Evolutionary conservation across 2,329 filamentous ascomycete genomes (phyloP), one percentile per base, ranked within the genome.

Genomic region (Colletotrichum lini): DNA sequence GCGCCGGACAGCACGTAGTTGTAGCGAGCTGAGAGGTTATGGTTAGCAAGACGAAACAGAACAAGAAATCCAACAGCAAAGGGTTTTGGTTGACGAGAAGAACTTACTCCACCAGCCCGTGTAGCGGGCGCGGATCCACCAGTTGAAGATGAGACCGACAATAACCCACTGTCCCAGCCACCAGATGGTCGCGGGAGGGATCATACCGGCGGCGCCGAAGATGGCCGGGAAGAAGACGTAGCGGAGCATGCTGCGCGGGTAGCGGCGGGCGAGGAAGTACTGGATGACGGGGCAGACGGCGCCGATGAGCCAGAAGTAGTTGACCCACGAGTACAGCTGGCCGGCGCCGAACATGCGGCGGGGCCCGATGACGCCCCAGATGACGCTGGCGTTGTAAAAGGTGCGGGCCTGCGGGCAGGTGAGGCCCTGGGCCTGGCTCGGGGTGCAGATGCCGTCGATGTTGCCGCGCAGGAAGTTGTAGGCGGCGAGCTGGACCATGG

Each of bases 1-100:
- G 86, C 88, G 0, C 88, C 89, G 12, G 88, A 89, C 0, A 89
- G 80, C 64, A 89, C 83, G 69, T 90, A 91, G 79, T 90, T 91
- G 81, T 89, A 90, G 62, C 83, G 83, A 77, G 84, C 77, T 79
- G 62, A 12, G 30, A 8, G 30, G 1, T 18, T 18, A 6, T 0
- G 9, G 53, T 73, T n/a, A 67, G 65, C 15, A 49, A 58, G 15
- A 26, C 7, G 4, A 21, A 1, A 26, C 26, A 26, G 4, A 26
- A 26, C 26, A 26, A 10, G 57, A 26, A 3, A 3, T 4, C 3
- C 26, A 26, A 26, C 26, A 26, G 26, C 3, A 26, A 4, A 26
- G 4, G 6, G n/a, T n/a, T 42, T 2, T 2, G 7, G 23, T 23
- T 13, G 8, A 10, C 5, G 16, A 42, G 4, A 8, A 18, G 15